Evolutionary conservation across 2,329 filamentous ascomycete genomes (phyloP).

Genomic region (Xylariaceae sp.): DNA sequence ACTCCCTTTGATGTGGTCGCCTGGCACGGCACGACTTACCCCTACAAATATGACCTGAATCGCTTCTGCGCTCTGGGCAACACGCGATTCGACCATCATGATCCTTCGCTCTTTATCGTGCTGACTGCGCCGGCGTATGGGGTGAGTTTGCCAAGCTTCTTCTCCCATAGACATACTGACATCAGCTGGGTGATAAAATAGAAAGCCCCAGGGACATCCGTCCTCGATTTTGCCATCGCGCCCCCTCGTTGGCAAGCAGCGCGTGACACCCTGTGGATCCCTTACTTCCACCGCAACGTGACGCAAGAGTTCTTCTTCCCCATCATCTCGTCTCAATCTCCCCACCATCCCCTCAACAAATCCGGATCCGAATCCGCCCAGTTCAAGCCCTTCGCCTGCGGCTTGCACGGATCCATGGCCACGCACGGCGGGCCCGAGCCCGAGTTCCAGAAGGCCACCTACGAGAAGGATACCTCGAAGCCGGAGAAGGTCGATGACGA

Average conservation of each 20-base stretch:
- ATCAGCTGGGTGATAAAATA: too few species aligned
- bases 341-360: slow-evolving; percentile 40
- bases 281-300: slow-evolving; percentile 67
- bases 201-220: slow-evolving; percentile 52
- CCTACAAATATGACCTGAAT: slow-evolving; percentile 76
- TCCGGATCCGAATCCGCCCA: slow-evolving; percentile 52
- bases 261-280: slow-evolving; percentile 65
- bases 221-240: slow-evolving; percentile 69
- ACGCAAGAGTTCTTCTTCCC: slow-evolving; percentile 62
- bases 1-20: slow-evolving; percentile 74
- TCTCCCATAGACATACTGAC: too few species aligned
- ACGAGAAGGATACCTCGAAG: slow-evolving; percentile 2
- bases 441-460: slow-evolving; percentile 1
- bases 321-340: slow-evolving; percentile 55
- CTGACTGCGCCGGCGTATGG: slow-evolving; percentile 57
- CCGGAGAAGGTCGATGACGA: slow-evolving; percentile 7
- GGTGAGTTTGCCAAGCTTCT: neutral
- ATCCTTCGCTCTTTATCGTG: slow-evolving; percentile 73
- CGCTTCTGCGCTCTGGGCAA: slow-evolving; percentile 70
- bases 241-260: slow-evolving; percentile 65
- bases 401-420: slow-evolving; percentile 66
- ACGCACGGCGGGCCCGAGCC: slow-evolving; percentile 55
- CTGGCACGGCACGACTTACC: slow-evolving; percentile 77
- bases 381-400: slow-evolving; percentile 55
- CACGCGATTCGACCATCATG: slow-evolving; percentile 71